phyloP scores from a whole-genome alignment of 176 grass and related monocot species.

The Carex parvula region DNA sequence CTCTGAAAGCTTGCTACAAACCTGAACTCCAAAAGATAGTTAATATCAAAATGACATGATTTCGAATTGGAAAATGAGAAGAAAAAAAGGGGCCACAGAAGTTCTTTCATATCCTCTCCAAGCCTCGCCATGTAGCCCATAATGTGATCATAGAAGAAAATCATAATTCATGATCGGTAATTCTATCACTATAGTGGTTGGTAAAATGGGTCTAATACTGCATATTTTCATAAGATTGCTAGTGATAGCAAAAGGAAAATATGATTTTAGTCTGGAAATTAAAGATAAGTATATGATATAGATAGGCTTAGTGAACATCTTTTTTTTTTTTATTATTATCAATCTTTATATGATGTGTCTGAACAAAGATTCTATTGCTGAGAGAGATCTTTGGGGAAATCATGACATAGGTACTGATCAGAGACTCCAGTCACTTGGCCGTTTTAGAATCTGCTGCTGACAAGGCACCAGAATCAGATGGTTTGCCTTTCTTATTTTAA shows the following conservation, averaged over 20 bases:
- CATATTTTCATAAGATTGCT: neutral
- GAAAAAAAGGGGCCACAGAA: neutral
- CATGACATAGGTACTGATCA: neutral
- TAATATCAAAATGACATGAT: neutral
- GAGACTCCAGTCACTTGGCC: neutral
- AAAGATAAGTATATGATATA: neutral
- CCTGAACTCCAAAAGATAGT: conserved; percentile 37
- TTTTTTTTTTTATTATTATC: neutral
- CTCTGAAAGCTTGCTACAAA: conserved; percentile 79
- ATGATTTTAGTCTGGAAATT: neutral
- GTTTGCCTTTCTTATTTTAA: neutral
- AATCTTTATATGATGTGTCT: neutral
- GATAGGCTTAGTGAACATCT: neutral
- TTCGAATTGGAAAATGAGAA: neutral
- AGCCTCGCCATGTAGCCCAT: neutral
- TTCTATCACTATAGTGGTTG: neutral
- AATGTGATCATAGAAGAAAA: neutral
- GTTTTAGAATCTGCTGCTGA: neutral
- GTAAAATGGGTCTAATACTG: neutral
- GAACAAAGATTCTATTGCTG: neutral
- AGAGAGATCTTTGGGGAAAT: neutral
- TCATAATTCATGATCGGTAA: neutral
- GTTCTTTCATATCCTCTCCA: neutral
- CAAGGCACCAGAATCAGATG: neutral
- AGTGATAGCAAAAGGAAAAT: neutral